Evolutionary conservation across 2,329 filamentous ascomycete species (phyloP), one percentile per base, ranked within the genome.

Genomic region (Didymella pinodella): DNA sequence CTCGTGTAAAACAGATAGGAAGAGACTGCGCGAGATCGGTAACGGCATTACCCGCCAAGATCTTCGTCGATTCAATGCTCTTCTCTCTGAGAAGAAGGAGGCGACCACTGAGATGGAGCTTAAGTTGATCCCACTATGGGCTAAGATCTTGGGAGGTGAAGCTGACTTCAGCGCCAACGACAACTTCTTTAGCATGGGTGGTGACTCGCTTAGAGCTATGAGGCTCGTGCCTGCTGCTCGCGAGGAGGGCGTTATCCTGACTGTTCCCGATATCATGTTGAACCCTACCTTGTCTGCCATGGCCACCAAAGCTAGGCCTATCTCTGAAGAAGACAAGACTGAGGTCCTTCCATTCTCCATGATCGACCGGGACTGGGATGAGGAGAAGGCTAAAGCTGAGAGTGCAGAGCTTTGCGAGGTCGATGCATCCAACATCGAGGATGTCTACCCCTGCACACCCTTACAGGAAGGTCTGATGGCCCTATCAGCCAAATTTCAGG

Each of bases 171-270:
- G 68, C 40, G 65, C 68, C 22, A 71, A 72, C 16, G 72, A 75
- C 48, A 77, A 75, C 58, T 84, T 84, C 68, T 71, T 84, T 41
- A 79, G 75, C 28, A 72, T 83, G 44, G 81, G 82, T 28, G 82
- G 82, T 32, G 82, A 84, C 52, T 84, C 82, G 0, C 77, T 84
- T 49, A 77, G 81, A 36, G 82, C 82, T 0, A 83, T 84, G 79
- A 86, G 84, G 68, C 75, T 88, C 0, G 86, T 87, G 0, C 80
- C 83, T 11, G 82, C 83, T 52, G 81, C 84, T 2, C 77, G 85
- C 22, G 75, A 78, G 2, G 79, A 81, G 25, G 81, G 81, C 0
- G 69, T 85, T 48, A 75, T 77, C 7, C 65, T 88, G 25, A 84
- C 80, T 0, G 86, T 88, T 1, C 82, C 83, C 2, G 80, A 85